Conservation (phyloP, 2,329 filamentous ascomycete species). For the Cytospora mali region DNA sequence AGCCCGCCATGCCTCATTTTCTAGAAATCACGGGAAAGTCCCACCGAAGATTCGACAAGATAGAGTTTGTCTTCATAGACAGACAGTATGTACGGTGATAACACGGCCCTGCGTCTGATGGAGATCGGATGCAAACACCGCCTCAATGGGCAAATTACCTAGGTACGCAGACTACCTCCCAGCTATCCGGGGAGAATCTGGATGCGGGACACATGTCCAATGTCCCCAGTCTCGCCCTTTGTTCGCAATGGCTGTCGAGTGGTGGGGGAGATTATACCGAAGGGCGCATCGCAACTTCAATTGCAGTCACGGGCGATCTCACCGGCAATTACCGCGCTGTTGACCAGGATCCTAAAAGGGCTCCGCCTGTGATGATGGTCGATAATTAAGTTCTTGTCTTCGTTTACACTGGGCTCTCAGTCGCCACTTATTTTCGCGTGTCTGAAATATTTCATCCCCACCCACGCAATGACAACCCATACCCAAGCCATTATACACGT, state of each 20-base stretch:
- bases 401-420: constrained; percentile 38
- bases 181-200: no score
- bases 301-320: background rate
- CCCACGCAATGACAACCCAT: constrained; percentile 96
- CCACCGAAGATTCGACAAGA: background rate
- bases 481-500: constrained; percentile 98
- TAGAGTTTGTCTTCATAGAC: background rate
- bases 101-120: no score
- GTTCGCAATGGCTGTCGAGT: background rate
- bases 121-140: no score
- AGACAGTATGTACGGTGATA: background rate
- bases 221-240: background rate
- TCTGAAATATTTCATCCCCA: constrained; percentile 99
- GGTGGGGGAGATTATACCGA: background rate
- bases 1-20: background rate
- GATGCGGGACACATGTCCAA: no score
- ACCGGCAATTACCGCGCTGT: background rate
- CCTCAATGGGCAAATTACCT: no score
- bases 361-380: background rate
- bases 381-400: background rate
- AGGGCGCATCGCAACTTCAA: background rate
- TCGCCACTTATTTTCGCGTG: constrained; percentile 85
- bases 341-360: no score
- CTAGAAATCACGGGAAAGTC: background rate
- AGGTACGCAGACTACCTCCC: no score